Percentiles rank a stretch among this genome's conserved stretches.
Conservation (phyloP, 2,329 filamentous ascomycete species). For the Cladophialophora chaetospira region DNA sequence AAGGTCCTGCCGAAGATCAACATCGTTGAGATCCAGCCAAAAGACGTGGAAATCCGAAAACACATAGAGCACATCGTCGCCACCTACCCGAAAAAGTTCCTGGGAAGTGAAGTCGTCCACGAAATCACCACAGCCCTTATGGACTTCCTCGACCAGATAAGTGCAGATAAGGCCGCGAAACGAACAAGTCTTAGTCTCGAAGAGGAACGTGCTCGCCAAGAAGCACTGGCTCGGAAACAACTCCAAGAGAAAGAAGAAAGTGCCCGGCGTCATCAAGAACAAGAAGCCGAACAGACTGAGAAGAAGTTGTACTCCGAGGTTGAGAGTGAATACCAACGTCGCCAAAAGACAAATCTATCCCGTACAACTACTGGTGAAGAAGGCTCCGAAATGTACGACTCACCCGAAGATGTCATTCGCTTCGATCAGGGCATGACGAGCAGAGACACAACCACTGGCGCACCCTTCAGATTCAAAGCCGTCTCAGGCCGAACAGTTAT, state of each 20-base stretch:
- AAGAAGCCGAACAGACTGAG: conserved; percentile 28
- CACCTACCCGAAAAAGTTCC: conserved; percentile 21
- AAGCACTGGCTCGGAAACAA: conserved; percentile 21
- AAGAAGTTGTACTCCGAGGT: conserved; percentile 27
- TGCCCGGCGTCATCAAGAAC: conserved; percentile 24
- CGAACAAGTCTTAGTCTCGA: conserved; percentile 29
- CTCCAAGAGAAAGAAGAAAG: conserved; percentile 21
- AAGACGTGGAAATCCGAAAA: conserved; percentile 20
- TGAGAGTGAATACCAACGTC: conserved; percentile 25
- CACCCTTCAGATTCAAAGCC: conserved; percentile 66
- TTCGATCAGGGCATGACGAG: conserved; percentile 54
- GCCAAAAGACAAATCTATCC: conserved; percentile 17
- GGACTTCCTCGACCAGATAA: conserved; percentile 26
- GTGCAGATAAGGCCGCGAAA: conserved; percentile 21
- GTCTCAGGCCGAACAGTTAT: conserved; percentile 71
- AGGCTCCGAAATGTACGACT: conserved; percentile 24
- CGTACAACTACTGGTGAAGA: conserved; percentile 22
- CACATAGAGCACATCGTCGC: conserved; percentile 25
- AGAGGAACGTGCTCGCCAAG: conserved; percentile 29
- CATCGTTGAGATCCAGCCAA: conserved; percentile 29
- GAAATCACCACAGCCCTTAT: conserved; percentile 30
- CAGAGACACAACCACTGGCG: conserved; percentile 62
- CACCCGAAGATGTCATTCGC: conserved; percentile 36
- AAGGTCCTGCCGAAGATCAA: conserved; percentile 31
- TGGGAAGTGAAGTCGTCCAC: conserved; percentile 27